These are phyloP conservation scores for Pyrenopolyporus hunteri DNA, from an alignment of 495 filamentous ascomycete species.

Conservation along the genomic window DNA sequence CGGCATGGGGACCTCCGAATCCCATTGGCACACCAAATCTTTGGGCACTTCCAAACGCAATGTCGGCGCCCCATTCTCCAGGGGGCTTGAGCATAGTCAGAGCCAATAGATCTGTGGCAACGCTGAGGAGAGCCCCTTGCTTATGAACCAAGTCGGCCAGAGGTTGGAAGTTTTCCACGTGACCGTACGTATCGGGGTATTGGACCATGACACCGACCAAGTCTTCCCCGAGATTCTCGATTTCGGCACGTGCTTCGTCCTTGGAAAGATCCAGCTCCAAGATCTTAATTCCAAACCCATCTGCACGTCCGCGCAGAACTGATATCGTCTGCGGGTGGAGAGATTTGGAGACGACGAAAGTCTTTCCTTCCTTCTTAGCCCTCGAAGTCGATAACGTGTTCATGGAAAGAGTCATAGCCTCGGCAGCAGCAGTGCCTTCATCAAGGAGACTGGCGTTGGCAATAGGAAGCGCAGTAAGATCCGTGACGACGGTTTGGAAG, in stretches of 20 bases:
- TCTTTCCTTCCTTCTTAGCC: conserved; percentile 76
- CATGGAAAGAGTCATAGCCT: conserved; percentile 96
- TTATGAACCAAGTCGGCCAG: conserved; percentile 81
- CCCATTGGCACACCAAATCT: conserved; percentile 93
- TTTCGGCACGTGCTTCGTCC: conserved; percentile 59
- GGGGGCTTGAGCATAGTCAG: conserved; percentile 89
- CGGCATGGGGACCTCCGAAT: conserved; percentile 93
- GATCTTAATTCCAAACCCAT: conserved; percentile 89
- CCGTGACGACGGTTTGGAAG: conserved; percentile 93
- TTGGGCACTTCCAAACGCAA: conserved; percentile 96
- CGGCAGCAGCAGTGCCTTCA: conserved; percentile 91
- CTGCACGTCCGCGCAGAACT: conserved; percentile 85
- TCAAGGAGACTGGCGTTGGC: conserved; percentile 94
- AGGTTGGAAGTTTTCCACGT: conserved; percentile 73
- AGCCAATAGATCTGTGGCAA: conserved; percentile 90
- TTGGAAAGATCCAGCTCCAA: conserved; percentile 72
- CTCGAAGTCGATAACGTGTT: conserved; percentile 73
- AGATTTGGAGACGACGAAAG: conserved; percentile 80
- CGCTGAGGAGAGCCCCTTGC: conserved; percentile 80
- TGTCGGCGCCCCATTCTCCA: conserved; percentile 95
- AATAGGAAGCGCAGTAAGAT: conserved; percentile 87
- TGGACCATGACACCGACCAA: conserved; percentile 91
- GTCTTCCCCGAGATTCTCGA: conserved; percentile 79
- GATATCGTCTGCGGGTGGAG: conserved; percentile 91
- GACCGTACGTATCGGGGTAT: conserved; percentile 91